phyloP scores from a whole-genome alignment of 1,284 basidiomycete genomes.

The Cystobasidium pallidum region DNA sequence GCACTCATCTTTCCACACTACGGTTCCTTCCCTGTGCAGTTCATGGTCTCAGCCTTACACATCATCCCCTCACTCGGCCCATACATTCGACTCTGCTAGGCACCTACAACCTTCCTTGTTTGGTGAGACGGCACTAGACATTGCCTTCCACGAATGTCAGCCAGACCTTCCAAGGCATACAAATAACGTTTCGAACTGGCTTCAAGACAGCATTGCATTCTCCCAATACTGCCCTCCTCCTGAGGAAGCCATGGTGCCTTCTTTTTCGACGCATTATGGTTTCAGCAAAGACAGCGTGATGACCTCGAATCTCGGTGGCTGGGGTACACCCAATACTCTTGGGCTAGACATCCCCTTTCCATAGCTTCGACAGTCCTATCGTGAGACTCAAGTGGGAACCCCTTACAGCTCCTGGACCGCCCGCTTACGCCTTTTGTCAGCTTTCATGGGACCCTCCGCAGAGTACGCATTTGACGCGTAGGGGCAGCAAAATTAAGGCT shows the following conservation, averaged over 20 bases:
- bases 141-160: neutral
- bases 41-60: conserved; percentile 1
- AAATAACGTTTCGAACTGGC: conserved; percentile 1
- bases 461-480: too few species aligned
- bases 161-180: neutral
- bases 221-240: conserved; percentile 2
- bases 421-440: conserved; percentile 9
- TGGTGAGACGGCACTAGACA: neutral
- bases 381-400: neutral
- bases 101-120: conserved; percentile 1
- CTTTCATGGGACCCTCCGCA: neutral
- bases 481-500: too few species aligned
- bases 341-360: conserved; percentile 7
- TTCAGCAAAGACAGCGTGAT: neutral
- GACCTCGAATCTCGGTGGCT: neutral
- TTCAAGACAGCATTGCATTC: neutral
- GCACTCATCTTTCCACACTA: neutral
- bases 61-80: neutral
- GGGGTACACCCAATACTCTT: neutral
- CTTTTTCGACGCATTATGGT: neutral
- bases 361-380: neutral
- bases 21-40: neutral
- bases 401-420: conserved; percentile 1
- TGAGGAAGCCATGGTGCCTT: neutral
- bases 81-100: neutral